Evolutionary conservation across 2,329 filamentous ascomycete genomes (phyloP).

Genomic region (Aureobasidium sp.): DNA sequence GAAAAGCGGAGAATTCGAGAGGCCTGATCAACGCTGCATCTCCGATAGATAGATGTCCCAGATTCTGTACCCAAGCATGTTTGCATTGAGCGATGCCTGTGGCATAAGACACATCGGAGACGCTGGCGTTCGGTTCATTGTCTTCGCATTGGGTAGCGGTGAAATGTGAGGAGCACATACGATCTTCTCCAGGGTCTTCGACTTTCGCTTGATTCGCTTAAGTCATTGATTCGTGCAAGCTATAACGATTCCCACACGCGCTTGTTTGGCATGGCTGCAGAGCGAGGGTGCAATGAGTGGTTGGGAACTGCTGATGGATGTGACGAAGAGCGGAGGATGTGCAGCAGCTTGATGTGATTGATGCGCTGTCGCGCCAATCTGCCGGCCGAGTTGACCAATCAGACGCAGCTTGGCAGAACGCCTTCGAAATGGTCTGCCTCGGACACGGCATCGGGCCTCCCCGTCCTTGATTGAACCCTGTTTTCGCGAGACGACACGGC

Average conservation of each 20-base stretch:
- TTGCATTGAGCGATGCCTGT: background rate
- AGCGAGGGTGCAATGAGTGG: conserved; percentile 5
- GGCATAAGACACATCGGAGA: background rate
- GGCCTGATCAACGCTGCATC: background rate
- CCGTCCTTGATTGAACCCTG: conserved; percentile 1
- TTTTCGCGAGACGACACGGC: conserved; percentile 5
- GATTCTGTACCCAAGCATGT: background rate
- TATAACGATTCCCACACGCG: background rate
- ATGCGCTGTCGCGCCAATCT: conserved; percentile 5
- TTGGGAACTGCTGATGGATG: background rate
- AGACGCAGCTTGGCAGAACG: background rate
- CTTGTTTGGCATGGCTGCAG: conserved; percentile 1
- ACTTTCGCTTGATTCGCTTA: background rate
- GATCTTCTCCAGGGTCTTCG: background rate
- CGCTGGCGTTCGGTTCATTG: background rate
- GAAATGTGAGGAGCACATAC: background rate
- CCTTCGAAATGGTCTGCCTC: background rate
- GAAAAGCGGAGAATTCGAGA: background rate
- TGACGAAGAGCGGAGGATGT: conserved; percentile 5
- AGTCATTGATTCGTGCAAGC: background rate
- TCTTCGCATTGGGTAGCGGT: background rate
- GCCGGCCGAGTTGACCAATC: background rate
- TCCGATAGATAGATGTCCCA: background rate
- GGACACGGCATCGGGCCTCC: conserved; percentile 4
- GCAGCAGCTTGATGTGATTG: conserved; percentile 15